Percentiles rank a stretch among this genome's conserved stretches.
phyloP scores from a whole-genome alignment of 1,284 basidiomycete species.

The Tilletia caries region DNA sequence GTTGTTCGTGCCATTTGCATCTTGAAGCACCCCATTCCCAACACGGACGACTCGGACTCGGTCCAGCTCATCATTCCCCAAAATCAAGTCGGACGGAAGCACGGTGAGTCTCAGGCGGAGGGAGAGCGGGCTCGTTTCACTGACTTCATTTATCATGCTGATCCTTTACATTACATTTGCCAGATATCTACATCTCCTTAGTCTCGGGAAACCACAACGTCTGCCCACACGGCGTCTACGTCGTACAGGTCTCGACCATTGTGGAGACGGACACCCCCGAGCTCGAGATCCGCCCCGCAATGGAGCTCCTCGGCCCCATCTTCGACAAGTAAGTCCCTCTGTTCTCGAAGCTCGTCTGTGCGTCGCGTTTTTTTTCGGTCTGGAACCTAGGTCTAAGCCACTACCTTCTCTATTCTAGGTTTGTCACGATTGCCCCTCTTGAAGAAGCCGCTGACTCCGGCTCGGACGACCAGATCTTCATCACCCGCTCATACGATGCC shows the following conservation, averaged over 20 bases:
- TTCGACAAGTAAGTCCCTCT: conserved; percentile 87
- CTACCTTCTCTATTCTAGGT: conserved; percentile 51
- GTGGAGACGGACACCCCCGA: conserved; percentile 94
- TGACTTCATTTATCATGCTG: background rate
- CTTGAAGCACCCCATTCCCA: conserved; percentile 96
- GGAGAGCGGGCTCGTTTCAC: background rate
- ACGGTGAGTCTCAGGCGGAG: conserved; percentile 65
- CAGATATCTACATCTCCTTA: conserved; percentile 98
- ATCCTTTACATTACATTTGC: background rate
- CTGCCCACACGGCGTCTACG: conserved; percentile 86
- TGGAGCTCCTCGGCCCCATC: conserved; percentile 87
- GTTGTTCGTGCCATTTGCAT: conserved; percentile 97
- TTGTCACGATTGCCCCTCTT: conserved; percentile 80
- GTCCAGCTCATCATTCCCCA: conserved; percentile 98
- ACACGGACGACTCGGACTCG: conserved; percentile 84
- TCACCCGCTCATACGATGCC: conserved; percentile 96
- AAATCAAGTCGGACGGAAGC: conserved; percentile 89
- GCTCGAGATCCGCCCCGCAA: conserved; percentile 83
- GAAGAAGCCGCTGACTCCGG: conserved; percentile 86
- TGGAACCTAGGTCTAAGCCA: too few relatives aligned
- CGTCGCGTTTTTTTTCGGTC: too few relatives aligned
- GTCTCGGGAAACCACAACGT: conserved; percentile 97
- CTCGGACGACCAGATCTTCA: conserved; percentile 79
- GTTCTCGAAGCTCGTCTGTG: too few relatives aligned
- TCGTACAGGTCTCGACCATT: conserved; percentile 97